Evolutionary conservation across 208 protist genomes (phyloP), one percentile per base, ranked within the genome.

Genomic region (Leishmania aethiopica): DNA sequence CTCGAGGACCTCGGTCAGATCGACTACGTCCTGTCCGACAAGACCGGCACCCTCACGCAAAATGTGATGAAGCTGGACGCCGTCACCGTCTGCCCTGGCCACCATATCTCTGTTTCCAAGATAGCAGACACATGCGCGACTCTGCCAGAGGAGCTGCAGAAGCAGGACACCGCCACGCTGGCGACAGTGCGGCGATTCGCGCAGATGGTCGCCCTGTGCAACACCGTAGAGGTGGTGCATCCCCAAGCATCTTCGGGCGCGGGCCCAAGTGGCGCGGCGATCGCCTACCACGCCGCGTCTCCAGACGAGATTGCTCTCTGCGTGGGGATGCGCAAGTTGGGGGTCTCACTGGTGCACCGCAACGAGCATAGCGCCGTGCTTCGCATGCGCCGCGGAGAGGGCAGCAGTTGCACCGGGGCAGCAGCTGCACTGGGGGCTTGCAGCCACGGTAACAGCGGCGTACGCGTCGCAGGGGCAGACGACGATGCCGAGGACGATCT

Each of bases 231-330:
- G 53, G 91, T 97, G 40, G 64, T 82, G 1, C 15, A 67, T 25
- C 69, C 51, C 15, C n/a, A 47, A 13, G 35, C 42, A 75, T 64
- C 80, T 7, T 3, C 51, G 13, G 51, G 22, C 32, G 45, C 32
- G 8, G 19, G 37, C 47, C 32, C 53, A 22, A 67, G 19, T 19
- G 37, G 8, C 11, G 10, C 57, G 13, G 69, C 10, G 22, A 69
- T 92, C 42, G 67, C 37, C 40, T 98, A 98, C 85, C 90, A 97
- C 80, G 89, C 94, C 25, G 86, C 96, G 32, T 99, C 96, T n/a
- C 98, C 98, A 10, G 98, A 99, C 83, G 98, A 99, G 84, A 90
- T 94, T 47, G 97, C 97, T n/a, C 87, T 99, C 25, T 97, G 98
- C 76, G 73, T 73, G 32, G 97, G 93, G 47, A 90, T 92, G 57